phyloP scores from a whole-genome alignment of 495 filamentous ascomycete species.

The Neurospora sp. region DNA sequence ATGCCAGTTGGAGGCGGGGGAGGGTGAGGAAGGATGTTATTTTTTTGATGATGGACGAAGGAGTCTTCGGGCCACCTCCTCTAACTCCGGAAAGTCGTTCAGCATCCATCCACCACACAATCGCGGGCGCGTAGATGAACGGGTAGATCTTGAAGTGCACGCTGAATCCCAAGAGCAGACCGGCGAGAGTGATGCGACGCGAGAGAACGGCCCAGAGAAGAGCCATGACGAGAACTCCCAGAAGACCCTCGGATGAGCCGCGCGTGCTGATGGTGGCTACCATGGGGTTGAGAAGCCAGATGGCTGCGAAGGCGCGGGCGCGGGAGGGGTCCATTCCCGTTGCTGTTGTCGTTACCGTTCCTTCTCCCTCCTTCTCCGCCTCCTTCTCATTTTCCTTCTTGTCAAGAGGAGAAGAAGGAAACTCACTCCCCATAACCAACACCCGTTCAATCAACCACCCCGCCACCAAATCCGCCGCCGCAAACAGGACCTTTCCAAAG shows the following conservation, averaged over 20 bases:
- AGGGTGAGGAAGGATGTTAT: slow-evolving; percentile 49
- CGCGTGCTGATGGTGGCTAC: slow-evolving; percentile 91
- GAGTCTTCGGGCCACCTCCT: too few species aligned
- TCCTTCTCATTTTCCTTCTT: background rate
- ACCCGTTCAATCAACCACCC: slow-evolving; percentile 64
- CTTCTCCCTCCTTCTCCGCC: background rate
- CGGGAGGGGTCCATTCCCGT: slow-evolving; percentile 20
- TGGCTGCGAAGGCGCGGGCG: slow-evolving; percentile 64
- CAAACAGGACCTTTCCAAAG: slow-evolving; percentile 84
- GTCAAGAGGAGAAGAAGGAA: background rate
- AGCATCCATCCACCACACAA: slow-evolving; percentile 78
- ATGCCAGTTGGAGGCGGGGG: slow-evolving; percentile 49
- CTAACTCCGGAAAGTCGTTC: slow-evolving; percentile 22
- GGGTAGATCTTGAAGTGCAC: slow-evolving; percentile 99
- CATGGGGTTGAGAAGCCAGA: slow-evolving; percentile 97
- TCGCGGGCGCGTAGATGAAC: slow-evolving; percentile 81
- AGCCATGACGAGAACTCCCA: slow-evolving; percentile 72
- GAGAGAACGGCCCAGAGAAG: slow-evolving; percentile 71
- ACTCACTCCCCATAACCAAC: slow-evolving; percentile 9
- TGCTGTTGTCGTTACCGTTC: background rate
- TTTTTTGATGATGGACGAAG: slow-evolving; percentile 4
- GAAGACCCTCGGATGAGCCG: slow-evolving; percentile 83
- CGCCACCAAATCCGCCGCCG: slow-evolving; percentile 68
- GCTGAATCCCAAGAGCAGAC: slow-evolving; percentile 64
- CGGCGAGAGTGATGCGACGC: slow-evolving; percentile 52